Base-by-base conservation (phyloP, 345 rosid species). In the Lenwebbia sp. region DNA sequence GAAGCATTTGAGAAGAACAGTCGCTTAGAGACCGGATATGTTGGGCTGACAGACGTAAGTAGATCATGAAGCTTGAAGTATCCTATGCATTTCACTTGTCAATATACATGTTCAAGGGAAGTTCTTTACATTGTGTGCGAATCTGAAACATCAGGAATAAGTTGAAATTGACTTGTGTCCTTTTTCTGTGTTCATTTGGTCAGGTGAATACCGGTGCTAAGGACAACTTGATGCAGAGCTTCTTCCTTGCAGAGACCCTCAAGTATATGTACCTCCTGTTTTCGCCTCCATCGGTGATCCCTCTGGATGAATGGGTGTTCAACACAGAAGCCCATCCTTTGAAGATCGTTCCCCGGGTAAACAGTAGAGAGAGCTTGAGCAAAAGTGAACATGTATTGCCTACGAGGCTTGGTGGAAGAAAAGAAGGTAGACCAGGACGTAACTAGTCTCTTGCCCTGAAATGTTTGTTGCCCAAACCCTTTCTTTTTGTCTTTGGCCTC, bases 1-100 rank as follows among this genome's bases (percentile, higher is more conserved):
- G 90, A 94, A 89, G 99, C 99, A 83, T 95, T 97, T 88, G 98
- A 97, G 88, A 97, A 90, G 92, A 93, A 94, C 87, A 96, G 96
- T 19, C 98, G 97, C 49, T 70, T 93, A 57, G 97, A 94, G 87
- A 85, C 94, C 1, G 99, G 99, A 89, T 97, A 96, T 41, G 99
- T 96, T 30, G 99, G 99, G 85, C 92, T 96, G 74, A 94, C 93
- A 74, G 98, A 97, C 90, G 99, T 96, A 90, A 92, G 98, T 55
- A 44, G 83, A 49, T n/a, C 49, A 26, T 53, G 53, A 82, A 49
- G 50, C 83, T 60, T 7, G 84, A 40, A 52, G 53, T 49, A 21
- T 75, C 26, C 11, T 21, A 40, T 53, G 37, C n/a, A 41, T 56
- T 50, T 53, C 25, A 11, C 74, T 37, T 84, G 37, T 84, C 62